phyloP scores from a whole-genome alignment of 139 green algal genomes.

The Chlorella vulgaris region DNA sequence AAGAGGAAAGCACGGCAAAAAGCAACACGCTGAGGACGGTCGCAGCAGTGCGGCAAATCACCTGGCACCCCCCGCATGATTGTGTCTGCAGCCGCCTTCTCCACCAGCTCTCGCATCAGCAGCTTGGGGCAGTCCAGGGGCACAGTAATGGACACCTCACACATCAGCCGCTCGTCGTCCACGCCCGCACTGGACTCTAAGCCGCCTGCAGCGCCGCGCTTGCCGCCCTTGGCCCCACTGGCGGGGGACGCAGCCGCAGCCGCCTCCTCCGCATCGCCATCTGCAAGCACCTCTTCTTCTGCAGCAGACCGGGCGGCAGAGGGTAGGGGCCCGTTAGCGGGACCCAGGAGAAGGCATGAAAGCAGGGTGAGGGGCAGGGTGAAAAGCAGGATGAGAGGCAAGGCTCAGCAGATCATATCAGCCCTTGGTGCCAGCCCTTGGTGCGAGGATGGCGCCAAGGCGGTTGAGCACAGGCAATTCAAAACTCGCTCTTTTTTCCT shows the following conservation, averaged over 20 bases:
- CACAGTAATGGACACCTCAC: slow-evolving; percentile 59
- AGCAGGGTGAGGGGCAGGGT: too few species aligned
- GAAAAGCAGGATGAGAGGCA: too few species aligned
- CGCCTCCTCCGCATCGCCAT: slow-evolving; percentile 46
- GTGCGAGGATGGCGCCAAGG: neutral
- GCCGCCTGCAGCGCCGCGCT: neutral
- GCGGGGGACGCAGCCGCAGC: neutral
- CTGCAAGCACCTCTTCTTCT: slow-evolving; percentile 36
- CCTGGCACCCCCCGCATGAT: slow-evolving; percentile 59
- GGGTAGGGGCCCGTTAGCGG: too few species aligned
- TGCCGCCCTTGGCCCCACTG: neutral
- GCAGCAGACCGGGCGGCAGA: neutral
- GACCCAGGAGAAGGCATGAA: too few species aligned
- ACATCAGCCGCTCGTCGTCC: slow-evolving; percentile 31
- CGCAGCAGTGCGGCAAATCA: slow-evolving; percentile 4
- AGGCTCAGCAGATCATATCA: too few species aligned
- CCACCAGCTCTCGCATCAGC: slow-evolving; percentile 88
- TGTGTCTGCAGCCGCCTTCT: slow-evolving; percentile 68
- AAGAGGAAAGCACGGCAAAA: too few species aligned
- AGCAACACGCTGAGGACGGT: too few species aligned
- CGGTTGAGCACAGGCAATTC: neutral
- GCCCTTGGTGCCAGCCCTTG: neutral
- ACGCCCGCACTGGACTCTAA: neutral
- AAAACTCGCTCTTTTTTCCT: too few species aligned
- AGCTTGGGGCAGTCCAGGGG: slow-evolving; percentile 78